These are phyloP conservation scores for Phytophthora fragariaefolia DNA, from an alignment of 352 stramenopile species.

Conservation along the genomic window DNA sequence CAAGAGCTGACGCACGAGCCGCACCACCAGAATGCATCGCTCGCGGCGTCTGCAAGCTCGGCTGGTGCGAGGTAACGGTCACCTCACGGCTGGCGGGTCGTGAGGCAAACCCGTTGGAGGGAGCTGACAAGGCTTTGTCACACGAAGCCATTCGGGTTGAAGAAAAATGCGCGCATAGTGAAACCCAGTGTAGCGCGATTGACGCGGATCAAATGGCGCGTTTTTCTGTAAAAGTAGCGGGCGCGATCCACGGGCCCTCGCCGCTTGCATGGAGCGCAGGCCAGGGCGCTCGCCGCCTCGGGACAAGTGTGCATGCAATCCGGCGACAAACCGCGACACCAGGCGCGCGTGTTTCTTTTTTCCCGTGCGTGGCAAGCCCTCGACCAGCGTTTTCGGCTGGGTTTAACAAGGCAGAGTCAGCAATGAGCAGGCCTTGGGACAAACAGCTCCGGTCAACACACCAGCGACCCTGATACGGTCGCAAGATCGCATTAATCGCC, in stretches of 20 bases:
- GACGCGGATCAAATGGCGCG: constrained; percentile 11
- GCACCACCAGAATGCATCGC: too few relatives aligned
- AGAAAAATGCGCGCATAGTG: constrained; percentile 34
- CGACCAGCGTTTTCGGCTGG: constrained; percentile 8
- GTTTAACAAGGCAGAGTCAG: constrained; percentile 8
- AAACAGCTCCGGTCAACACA: not conserved
- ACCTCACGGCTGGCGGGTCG: not conserved
- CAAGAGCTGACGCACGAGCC: too few relatives aligned
- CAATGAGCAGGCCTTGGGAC: constrained; percentile 2
- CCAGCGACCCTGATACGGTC: not conserved
- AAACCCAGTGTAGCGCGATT: constrained; percentile 7
- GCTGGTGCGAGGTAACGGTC: not conserved
- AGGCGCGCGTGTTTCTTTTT: constrained; percentile 9
- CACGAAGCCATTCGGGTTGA: constrained; percentile 29
- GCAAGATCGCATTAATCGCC: constrained; percentile 4
- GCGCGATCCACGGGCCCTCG: not conserved
- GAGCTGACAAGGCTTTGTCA: constrained; percentile 44
- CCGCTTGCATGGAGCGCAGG: not conserved
- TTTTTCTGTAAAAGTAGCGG: constrained; percentile 17
- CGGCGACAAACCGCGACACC: constrained; percentile 8
- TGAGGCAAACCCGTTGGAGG: constrained; percentile 19
- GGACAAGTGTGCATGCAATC: constrained; percentile 16
- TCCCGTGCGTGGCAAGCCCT: not conserved
- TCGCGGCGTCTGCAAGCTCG: too few relatives aligned
- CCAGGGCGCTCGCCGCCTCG: not conserved